Evolutionary conservation across 2,329 filamentous ascomycete genomes (phyloP).

Genomic region (Paramyrothecium roridum): DNA sequence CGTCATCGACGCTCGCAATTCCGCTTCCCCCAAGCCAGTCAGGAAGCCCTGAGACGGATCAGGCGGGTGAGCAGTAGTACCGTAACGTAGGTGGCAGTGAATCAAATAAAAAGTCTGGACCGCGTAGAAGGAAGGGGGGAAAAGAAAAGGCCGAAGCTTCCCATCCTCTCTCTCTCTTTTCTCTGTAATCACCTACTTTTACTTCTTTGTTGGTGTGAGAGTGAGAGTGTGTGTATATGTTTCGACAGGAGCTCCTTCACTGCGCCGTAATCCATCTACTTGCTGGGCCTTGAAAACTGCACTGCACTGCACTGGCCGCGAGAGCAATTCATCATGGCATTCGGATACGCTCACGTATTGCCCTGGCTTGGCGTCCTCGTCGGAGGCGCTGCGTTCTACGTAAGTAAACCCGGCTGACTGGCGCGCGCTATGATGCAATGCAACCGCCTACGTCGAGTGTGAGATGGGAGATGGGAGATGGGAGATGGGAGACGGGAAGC

Average conservation of each 20-base stretch:
- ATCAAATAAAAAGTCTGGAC: not conserved
- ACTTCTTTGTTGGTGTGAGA: not conserved
- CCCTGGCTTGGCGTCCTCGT: constrained; percentile 36
- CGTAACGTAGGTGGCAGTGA: not conserved
- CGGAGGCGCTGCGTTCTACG: constrained; percentile 34
- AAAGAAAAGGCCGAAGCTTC: no score
- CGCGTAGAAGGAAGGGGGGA: not conserved
- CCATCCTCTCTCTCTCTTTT: not conserved
- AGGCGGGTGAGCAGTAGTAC: not conserved
- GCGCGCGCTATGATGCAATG: not conserved
- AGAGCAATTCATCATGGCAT: constrained; percentile 17
- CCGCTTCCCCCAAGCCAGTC: not conserved
- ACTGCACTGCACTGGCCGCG: not conserved
- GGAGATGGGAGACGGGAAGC: no score
- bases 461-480: no score
- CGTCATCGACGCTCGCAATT: not conserved
- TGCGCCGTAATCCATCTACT: no score
- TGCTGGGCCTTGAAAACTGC: no score
- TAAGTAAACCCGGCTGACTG: constrained; percentile 23
- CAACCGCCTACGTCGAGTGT: no score
- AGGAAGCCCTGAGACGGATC: not conserved
- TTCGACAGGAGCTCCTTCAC: not conserved
- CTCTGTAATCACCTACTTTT: not conserved
- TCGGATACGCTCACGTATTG: constrained; percentile 30
- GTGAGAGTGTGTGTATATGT: not conserved